Conservation (phyloP, 768 basidiomycete genomes). For the Leccinellum albellum region DNA sequence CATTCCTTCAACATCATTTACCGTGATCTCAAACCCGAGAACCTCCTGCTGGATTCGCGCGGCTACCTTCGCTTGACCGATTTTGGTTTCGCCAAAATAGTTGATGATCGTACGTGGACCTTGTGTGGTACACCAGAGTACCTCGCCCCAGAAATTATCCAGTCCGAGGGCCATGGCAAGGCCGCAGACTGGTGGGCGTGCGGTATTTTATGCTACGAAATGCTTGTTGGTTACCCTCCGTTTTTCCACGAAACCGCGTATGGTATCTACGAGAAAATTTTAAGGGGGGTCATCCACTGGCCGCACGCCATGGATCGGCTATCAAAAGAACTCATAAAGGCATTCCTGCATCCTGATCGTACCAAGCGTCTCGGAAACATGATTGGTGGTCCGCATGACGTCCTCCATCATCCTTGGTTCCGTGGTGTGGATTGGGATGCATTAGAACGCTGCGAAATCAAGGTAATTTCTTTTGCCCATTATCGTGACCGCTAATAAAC, state of each 20-base stretch:
- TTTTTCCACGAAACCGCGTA: slow-evolving; percentile 98
- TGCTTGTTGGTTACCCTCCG: slow-evolving; percentile 97
- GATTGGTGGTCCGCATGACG: slow-evolving; percentile 86
- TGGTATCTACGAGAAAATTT: slow-evolving; percentile 97
- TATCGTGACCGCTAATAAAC: background rate
- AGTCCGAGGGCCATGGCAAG: slow-evolving; percentile 96
- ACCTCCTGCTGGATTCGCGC: slow-evolving; percentile 88
- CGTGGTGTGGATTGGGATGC: slow-evolving; percentile 92
- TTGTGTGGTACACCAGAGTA: slow-evolving; percentile 96
- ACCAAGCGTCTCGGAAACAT: slow-evolving; percentile 90
- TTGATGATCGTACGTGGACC: slow-evolving; percentile 97
- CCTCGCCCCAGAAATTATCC: slow-evolving; percentile 96
- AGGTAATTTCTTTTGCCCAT: slow-evolving; percentile 45
- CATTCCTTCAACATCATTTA: slow-evolving; percentile 98
- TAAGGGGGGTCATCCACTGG: slow-evolving; percentile 85
- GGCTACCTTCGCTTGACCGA: slow-evolving; percentile 96
- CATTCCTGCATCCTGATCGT: slow-evolving; percentile 89
- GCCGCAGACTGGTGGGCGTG: slow-evolving; percentile 99
- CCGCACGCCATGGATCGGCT: slow-evolving; percentile 87
- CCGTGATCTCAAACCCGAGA: slow-evolving; percentile 97
- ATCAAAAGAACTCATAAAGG: slow-evolving; percentile 83
- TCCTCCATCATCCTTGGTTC: slow-evolving; percentile 93
- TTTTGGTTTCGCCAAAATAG: slow-evolving; percentile 97
- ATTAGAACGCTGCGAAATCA: slow-evolving; percentile 80
- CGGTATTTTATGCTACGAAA: slow-evolving; percentile 95